These are phyloP conservation scores for Tylopilus balloui DNA, from an alignment of 768 basidiomycete genomes.

Conservation along the genomic window DNA sequence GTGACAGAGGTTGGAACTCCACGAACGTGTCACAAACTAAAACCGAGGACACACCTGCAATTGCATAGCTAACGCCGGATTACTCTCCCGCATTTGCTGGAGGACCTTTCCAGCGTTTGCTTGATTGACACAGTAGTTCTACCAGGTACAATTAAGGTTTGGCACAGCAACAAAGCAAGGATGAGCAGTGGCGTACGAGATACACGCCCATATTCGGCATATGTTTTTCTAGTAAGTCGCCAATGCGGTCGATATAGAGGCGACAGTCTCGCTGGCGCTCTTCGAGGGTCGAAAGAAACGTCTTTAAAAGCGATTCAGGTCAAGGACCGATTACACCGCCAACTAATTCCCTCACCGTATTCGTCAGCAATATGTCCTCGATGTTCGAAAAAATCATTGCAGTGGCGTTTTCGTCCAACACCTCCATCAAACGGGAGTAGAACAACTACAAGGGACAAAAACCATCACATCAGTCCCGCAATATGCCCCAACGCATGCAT, in stretches of 20 bases:
- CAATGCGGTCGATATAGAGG: slow-evolving; percentile 86
- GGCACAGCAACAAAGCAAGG: neutral
- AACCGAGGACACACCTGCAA: slow-evolving; percentile 50
- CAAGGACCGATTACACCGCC: neutral
- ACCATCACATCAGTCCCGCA: neutral
- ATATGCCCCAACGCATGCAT: neutral
- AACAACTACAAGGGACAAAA: slow-evolving; percentile 53
- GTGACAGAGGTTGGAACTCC: neutral
- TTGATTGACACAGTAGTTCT: slow-evolving; percentile 94
- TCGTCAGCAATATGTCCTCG: slow-evolving; percentile 86
- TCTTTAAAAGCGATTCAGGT: slow-evolving; percentile 34
- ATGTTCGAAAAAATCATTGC: slow-evolving; percentile 88
- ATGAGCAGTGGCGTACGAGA: slow-evolving; percentile 44
- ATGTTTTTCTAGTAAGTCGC: slow-evolving; percentile 74
- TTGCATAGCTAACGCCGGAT: slow-evolving; percentile 58
- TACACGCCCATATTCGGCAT: slow-evolving; percentile 79
- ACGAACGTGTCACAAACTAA: neutral
- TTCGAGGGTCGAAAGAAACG: slow-evolving; percentile 84
- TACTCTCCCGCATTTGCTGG: slow-evolving; percentile 65
- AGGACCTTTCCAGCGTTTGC: slow-evolving; percentile 69
- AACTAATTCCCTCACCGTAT: slow-evolving; percentile 54
- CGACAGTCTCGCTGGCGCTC: slow-evolving; percentile 87
- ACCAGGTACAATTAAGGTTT: neutral
- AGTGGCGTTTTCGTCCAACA: slow-evolving; percentile 72
- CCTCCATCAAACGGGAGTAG: slow-evolving; percentile 69